These are phyloP conservation scores for Candida silvicultrix DNA, from an alignment of 805 yeast species.

Conservation along the genomic window DNA sequence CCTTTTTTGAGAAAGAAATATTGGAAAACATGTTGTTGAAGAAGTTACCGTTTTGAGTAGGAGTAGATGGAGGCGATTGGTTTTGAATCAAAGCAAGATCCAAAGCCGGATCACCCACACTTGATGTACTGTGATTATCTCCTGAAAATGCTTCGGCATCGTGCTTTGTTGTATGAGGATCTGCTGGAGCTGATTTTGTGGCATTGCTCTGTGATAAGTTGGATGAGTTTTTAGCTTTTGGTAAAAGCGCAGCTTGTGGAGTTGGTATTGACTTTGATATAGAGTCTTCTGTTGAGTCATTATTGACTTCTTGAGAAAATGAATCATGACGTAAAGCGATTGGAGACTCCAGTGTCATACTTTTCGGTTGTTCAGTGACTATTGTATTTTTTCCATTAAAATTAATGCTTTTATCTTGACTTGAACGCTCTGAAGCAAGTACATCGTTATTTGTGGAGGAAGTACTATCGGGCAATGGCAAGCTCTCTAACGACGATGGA, in stretches of 20 bases:
- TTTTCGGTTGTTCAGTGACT: not conserved
- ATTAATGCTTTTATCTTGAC: not conserved
- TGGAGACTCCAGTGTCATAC: not conserved
- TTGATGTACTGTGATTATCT: slow-evolving; percentile 14
- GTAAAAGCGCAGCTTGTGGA: slow-evolving; percentile 1
- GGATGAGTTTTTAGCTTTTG: slow-evolving; percentile 1
- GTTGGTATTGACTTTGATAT: slow-evolving; percentile 1
- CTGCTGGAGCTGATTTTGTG: slow-evolving; percentile 38
- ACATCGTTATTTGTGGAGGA: not conserved
- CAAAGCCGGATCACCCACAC: slow-evolving; percentile 10
- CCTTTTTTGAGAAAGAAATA: slow-evolving; percentile 2
- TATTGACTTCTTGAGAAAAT: not conserved
- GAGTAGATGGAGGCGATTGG: slow-evolving; percentile 14
- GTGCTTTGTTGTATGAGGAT: slow-evolving; percentile 44
- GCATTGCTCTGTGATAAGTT: slow-evolving; percentile 1
- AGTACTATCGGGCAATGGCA: not conserved
- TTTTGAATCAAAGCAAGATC: slow-evolving; percentile 9
- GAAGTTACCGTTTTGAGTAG: slow-evolving; percentile 10
- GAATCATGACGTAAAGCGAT: not conserved
- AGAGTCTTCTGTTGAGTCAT: not conserved
- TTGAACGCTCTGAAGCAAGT: not conserved
- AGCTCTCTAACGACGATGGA: not conserved
- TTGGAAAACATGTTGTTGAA: slow-evolving; percentile 15
- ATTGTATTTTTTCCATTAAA: not conserved
- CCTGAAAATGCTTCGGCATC: slow-evolving; percentile 33